Evolutionary conservation across 2,329 filamentous ascomycete species (phyloP), one percentile per base, ranked within the genome.

Genomic region (Pezicula neosporulosa): DNA sequence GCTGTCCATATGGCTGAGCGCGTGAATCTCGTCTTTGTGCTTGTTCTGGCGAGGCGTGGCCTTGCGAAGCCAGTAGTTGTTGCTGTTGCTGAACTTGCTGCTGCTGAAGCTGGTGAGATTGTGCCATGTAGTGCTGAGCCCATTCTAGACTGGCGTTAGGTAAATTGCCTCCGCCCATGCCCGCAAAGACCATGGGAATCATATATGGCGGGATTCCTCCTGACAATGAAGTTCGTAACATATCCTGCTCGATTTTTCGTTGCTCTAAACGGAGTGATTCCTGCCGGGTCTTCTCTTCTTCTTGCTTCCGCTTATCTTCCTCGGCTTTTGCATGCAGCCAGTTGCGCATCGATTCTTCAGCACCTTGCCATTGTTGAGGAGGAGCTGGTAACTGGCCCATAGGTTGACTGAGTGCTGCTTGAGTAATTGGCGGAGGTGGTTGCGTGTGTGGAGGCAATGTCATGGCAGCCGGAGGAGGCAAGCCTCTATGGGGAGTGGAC

Each of bases 151-250:
- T 80, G 30, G 78, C 75, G 56, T 81, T 82, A 18, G 84, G 75
- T 27, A 86, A 68, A 49, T 76, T 73, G 35, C 82, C 83, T 37
- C 84, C 85, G 43, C 80, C 80, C 76, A 90, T 85, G 41, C 85
- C 85, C 12, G 85, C 81, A 68, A 92, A 90, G 21, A 92, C 83
- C 53, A 90, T 72, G 6, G 88, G 88, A 24, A 91, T 78, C 77
- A 91, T 82, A 35, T 85, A 78, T 12, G 87, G 86, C 9, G 88
- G 87, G 47, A 92, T 82, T 10, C 87, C 87, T 36, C 84, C 82
- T 49, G 78, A 76, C 48, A 91, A 67, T 2, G 86, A 87, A 19
- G 86, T 83, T 49, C 80, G 76, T 51, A 92, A 70, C 70, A 92
- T 90, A 43, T 83, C 83, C 63, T 86, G 81, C 68, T 91, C 88